Evolutionary conservation across 306 rosid species (phyloP), one percentile per base, ranked within the genome.

Genomic region (Amphicarpaea edgeworthii): DNA sequence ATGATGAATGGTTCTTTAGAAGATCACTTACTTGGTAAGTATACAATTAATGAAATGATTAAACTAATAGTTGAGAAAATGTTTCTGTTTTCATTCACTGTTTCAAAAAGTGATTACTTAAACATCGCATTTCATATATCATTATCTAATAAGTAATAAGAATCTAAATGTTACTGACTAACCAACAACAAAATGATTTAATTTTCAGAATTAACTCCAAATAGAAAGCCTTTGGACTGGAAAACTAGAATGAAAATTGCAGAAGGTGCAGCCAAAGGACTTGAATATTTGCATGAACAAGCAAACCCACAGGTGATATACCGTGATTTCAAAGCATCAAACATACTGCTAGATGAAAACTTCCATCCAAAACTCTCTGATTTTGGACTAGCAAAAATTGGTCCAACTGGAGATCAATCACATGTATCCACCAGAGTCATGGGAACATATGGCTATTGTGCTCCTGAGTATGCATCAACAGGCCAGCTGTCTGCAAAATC

Each of bases 371-470:
- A 91, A 49, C 93, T 93, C 12, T 93, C 98, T 1, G 98, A 93
- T 80, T 93, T 93, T 51, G 98, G 98, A 12, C 91, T 93, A 11
- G 98, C 98, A 59, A 93, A 90, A 85, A 71, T 91, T 42, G 98
- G 98, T 72, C 97, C 96, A 21, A 89, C 81, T 1, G 96, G 93
- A 2, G 97, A 87, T 34, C 84, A 68, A 66, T 53, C 84, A 15
- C 90, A 91, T 75, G 97, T 93, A 1, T 93, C 98, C n/a, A 90
- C 98, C 7, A 87, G 98, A 81, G 97, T 93, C 26, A 93, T 93
- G 98, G 98, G 97, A 58, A 93, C 98, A 70, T 93, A 93, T 55
- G 98, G 98, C 67, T 93, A 93, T 9, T 93, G 97, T 83, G 97
- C 98, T 68, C 98, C 98, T 1, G 98, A 93, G 77, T 93, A 93